phyloP scores from a whole-genome alignment of 345 rosid species.

The Sisymbrium irio region DNA sequence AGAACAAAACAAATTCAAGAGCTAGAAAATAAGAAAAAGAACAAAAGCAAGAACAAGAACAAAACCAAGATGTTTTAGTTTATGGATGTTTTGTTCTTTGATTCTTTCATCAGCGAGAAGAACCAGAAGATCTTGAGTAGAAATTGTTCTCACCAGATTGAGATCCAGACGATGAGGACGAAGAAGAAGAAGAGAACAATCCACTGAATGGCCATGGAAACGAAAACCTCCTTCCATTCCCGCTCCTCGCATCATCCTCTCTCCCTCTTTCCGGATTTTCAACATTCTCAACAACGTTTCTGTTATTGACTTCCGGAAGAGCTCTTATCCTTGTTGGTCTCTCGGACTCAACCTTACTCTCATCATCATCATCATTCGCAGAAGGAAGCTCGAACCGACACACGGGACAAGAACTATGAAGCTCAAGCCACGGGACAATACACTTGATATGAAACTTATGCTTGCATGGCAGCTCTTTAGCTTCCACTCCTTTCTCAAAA shows the following conservation, averaged over 20 bases:
- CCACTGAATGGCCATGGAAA: slow-evolving; percentile 84
- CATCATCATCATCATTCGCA: slow-evolving; percentile 52
- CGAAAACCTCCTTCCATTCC: slow-evolving; percentile 62
- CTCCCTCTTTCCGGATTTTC: slow-evolving; percentile 45
- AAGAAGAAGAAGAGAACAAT: slow-evolving; percentile 62
- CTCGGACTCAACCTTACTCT: slow-evolving; percentile 53
- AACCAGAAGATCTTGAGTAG: slow-evolving; percentile 34
- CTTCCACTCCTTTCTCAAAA: slow-evolving; percentile 56
- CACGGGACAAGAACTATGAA: slow-evolving; percentile 90
- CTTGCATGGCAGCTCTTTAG: slow-evolving; percentile 89
- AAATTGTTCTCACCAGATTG: slow-evolving; percentile 47
- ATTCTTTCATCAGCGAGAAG: slow-evolving; percentile 21
- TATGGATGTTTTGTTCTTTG: slow-evolving; percentile 9
- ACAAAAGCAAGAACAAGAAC: neutral
- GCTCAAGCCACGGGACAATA: slow-evolving; percentile 83
- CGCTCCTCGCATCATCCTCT: slow-evolving; percentile 49
- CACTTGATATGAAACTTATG: slow-evolving; percentile 81
- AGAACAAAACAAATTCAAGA: slow-evolving; percentile 8
- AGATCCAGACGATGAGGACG: slow-evolving; percentile 33
- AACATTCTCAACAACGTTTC: slow-evolving; percentile 26
- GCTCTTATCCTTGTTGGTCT: neutral
- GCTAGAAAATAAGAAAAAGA: slow-evolving; percentile 8
- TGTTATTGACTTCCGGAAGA: neutral
- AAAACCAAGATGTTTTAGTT: neutral
- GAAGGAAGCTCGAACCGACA: slow-evolving; percentile 74